These are phyloP conservation scores for Teratosphaeria zuluensis DNA, from an alignment of 2,329 filamentous ascomycete genomes.

Conservation along the genomic window DNA sequence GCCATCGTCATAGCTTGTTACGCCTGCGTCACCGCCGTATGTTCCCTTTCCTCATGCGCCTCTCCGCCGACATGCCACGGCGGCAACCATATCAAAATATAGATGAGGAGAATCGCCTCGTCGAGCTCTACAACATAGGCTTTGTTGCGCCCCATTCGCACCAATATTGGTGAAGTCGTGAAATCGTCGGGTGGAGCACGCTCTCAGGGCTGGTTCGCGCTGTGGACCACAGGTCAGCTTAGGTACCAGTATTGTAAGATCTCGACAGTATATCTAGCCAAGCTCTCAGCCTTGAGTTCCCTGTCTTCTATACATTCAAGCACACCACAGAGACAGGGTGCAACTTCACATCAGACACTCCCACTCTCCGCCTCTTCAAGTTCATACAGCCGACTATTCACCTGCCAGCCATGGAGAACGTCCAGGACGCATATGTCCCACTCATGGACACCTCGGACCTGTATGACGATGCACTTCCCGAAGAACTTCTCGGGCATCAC, in stretches of 20 bases:
- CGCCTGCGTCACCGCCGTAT: not conserved
- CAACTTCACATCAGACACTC: not conserved
- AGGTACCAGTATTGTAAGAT: not conserved
- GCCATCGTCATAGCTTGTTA: not conserved
- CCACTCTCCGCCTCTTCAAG: not conserved
- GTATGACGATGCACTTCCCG: no score
- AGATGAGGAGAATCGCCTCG: not conserved
- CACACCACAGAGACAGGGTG: not conserved
- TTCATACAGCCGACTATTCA: not conserved
- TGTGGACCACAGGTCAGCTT: no score
- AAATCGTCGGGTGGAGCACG: not conserved
- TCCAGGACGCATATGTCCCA: not conserved
- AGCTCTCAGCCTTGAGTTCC: not conserved
- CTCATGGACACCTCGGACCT: no score
- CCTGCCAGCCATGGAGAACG: not conserved
- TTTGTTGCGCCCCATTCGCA: not conserved
- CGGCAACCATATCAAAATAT: not conserved
- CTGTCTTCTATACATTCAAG: not conserved
- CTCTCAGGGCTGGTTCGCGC: no score
- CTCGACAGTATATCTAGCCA: not conserved
- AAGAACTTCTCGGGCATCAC: no score
- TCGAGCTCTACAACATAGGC: not conserved
- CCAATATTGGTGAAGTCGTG: not conserved
- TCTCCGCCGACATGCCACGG: not conserved
- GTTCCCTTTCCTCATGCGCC: not conserved